Conservation (phyloP, 768 basidiomycete species). For the Boletellus ananas region DNA sequence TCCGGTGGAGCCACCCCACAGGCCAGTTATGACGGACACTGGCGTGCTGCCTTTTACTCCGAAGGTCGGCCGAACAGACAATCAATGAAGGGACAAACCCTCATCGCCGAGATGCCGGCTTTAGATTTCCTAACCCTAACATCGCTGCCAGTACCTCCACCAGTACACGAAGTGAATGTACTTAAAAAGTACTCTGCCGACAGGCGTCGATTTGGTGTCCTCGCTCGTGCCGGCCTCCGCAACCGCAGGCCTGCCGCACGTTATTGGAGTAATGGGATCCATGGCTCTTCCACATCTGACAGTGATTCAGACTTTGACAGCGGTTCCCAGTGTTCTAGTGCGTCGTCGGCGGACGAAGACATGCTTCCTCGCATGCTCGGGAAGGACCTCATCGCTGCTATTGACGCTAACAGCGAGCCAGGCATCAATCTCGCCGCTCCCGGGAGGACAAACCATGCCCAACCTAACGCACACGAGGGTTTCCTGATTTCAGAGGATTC, state of each 20-base stretch:
- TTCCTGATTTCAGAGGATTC: slow-evolving; percentile 16
- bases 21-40: background rate
- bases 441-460: background rate
- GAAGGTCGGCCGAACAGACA: background rate
- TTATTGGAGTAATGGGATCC: background rate
- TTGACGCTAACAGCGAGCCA: slow-evolving; percentile 26
- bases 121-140: background rate
- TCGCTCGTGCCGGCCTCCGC: slow-evolving; percentile 21
- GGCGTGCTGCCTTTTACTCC: slow-evolving; percentile 1
- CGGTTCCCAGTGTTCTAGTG: slow-evolving; percentile 19
- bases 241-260: slow-evolving; percentile 9
- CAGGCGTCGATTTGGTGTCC: slow-evolving; percentile 14
- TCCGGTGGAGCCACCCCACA: slow-evolving; percentile 3
- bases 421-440: slow-evolving; percentile 12
- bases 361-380: slow-evolving; percentile 26
- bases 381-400: slow-evolving; percentile 25
- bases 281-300: slow-evolving; percentile 12
- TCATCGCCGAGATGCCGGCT: background rate
- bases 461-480: slow-evolving; percentile 6
- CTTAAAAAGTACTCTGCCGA: background rate
- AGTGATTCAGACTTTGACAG: slow-evolving; percentile 17
- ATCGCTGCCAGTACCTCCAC: background rate
- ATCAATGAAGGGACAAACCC: background rate
- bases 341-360: slow-evolving; percentile 16
- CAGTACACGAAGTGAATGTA: background rate